Evolutionary conservation across 2,329 filamentous ascomycete genomes (phyloP).

Genomic region (Monilinia aucupariae): DNA sequence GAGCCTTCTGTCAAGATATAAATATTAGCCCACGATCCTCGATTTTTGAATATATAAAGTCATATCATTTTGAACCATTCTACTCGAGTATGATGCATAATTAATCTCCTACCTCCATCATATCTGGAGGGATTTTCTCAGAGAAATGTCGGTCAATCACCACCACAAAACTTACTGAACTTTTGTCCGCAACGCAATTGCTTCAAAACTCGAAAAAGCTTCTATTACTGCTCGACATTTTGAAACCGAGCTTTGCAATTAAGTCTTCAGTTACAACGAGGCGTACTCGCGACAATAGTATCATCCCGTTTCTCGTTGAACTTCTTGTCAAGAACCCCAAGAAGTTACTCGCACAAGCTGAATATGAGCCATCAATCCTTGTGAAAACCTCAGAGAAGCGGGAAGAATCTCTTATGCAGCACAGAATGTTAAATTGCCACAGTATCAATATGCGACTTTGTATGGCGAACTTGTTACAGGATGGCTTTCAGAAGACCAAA

Average conservation of each 20-base stretch:
- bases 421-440: slow-evolving; percentile 44
- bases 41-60: not conserved
- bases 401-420: slow-evolving; percentile 43
- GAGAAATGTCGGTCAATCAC: slow-evolving; percentile 52
- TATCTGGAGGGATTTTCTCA: slow-evolving; percentile 40
- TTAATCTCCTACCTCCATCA: slow-evolving; percentile 20
- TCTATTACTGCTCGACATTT: slow-evolving; percentile 32
- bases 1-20: not conserved
- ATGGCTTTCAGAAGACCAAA: slow-evolving; percentile 41
- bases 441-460: slow-evolving; percentile 50
- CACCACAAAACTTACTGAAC: slow-evolving; percentile 51
- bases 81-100: no score
- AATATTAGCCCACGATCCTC: not conserved
- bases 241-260: slow-evolving; percentile 34
- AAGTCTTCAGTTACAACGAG: slow-evolving; percentile 21
- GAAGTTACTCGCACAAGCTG: slow-evolving; percentile 48
- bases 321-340: slow-evolving; percentile 40
- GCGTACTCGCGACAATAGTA: slow-evolving; percentile 19
- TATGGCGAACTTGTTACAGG: slow-evolving; percentile 52
- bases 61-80: not conserved
- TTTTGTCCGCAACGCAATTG: slow-evolving; percentile 45
- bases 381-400: slow-evolving; percentile 42
- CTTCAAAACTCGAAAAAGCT: slow-evolving; percentile 45
- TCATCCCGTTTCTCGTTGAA: slow-evolving; percentile 20
- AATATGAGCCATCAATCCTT: slow-evolving; percentile 49